These are phyloP conservation scores for Tolypocladium pustulatum DNA, from an alignment of 2,329 filamentous ascomycete genomes.

Conservation along the genomic window DNA sequence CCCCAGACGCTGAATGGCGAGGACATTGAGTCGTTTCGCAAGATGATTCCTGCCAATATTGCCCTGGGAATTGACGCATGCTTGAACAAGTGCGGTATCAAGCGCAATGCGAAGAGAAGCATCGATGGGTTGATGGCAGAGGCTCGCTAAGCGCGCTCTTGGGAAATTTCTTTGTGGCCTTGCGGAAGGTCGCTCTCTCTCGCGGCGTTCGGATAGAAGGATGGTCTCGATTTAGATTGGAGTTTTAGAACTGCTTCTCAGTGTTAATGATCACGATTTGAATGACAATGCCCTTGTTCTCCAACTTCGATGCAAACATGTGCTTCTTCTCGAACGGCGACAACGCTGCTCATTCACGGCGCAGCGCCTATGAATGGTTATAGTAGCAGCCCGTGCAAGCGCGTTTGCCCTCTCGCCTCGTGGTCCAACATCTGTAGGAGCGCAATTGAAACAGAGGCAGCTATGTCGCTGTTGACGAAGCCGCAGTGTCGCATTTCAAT, in stretches of 20 bases:
- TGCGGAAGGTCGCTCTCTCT: background rate
- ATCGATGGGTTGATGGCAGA: constrained; percentile 10
- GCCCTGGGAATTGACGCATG: constrained; percentile 41
- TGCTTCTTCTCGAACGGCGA: background rate
- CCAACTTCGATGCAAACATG: background rate
- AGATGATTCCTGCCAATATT: constrained; percentile 34
- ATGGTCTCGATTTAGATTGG: background rate
- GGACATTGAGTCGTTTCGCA: constrained; percentile 28
- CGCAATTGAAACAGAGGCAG: too few species aligned
- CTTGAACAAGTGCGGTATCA: constrained; percentile 34
- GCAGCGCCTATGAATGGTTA: background rate
- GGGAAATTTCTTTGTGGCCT: background rate
- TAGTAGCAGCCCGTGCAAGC: background rate
- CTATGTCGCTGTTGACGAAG: too few species aligned
- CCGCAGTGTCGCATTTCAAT: background rate
- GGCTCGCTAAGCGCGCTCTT: background rate
- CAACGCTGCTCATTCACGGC: background rate
- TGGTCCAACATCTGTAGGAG: background rate
- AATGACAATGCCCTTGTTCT: background rate
- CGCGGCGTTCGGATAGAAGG: background rate
- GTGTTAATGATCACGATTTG: background rate
- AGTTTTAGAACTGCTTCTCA: background rate
- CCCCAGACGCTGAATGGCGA: constrained; percentile 24
- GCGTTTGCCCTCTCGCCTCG: background rate
- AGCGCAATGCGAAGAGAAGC: constrained; percentile 21